Conservation (phyloP, 2,329 filamentous ascomycete genomes). For the Neopestalotiopsis clavispora region DNA sequence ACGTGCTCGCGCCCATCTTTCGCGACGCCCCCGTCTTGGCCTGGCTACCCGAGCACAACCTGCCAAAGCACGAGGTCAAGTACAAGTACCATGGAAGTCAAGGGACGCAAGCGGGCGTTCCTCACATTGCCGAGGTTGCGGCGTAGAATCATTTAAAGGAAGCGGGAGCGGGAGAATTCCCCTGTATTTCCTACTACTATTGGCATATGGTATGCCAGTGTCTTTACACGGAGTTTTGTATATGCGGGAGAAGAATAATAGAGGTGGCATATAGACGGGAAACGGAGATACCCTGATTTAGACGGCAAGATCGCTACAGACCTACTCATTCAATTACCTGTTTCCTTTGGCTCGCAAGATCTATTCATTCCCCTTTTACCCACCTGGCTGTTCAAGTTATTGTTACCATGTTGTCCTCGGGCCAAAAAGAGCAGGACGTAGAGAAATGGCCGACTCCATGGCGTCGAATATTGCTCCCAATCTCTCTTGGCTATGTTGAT, state of each 20-base stretch:
- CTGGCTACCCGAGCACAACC: constrained; percentile 1
- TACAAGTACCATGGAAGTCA: neutral
- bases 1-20: constrained; percentile 10
- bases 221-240: no score
- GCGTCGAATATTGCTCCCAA: neutral
- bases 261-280: no score
- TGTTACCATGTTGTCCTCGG: no score
- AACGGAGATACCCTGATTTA: no score
- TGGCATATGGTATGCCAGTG: no score
- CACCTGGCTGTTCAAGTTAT: no score
- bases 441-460: neutral
- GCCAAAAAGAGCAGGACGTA: neutral
- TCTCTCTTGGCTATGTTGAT: neutral
- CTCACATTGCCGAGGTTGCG: neutral
- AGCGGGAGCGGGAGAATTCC: neutral
- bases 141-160: neutral
- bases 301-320: no score
- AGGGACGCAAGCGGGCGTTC: neutral
- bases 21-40: neutral
- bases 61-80: constrained; percentile 8
- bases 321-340: no score
- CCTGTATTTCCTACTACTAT: neutral
- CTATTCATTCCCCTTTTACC: no score
- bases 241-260: no score
- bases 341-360: no score